Conservation (phyloP, 2,329 filamentous ascomycete species). For the Fusarium irregulare region DNA sequence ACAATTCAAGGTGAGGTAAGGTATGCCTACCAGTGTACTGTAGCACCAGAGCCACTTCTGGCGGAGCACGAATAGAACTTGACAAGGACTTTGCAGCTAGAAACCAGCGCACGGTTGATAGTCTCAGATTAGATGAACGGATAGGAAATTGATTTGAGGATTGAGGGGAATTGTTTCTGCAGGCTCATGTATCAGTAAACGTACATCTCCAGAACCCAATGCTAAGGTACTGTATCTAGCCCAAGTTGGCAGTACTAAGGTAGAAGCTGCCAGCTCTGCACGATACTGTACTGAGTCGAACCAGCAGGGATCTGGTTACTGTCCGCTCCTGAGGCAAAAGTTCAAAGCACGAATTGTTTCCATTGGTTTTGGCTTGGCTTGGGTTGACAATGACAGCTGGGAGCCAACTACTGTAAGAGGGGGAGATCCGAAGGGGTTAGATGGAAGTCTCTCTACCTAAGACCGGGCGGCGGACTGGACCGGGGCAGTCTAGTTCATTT, state of each 20-base stretch:
- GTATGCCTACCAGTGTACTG: slow-evolving; percentile 5
- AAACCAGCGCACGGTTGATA: slow-evolving; percentile 15
- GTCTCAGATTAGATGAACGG: slow-evolving; percentile 6
- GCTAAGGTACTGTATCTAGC: background rate
- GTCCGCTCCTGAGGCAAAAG: slow-evolving; percentile 18
- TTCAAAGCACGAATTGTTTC: slow-evolving; percentile 10
- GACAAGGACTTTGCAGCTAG: background rate
- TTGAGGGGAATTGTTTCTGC: background rate
- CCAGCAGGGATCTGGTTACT: slow-evolving; percentile 19
- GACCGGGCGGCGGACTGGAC: slow-evolving; percentile 33
- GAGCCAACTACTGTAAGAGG: slow-evolving; percentile 13
- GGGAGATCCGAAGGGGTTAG: slow-evolving; percentile 19
- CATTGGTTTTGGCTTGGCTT: slow-evolving; percentile 2
- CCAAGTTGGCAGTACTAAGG: slow-evolving; percentile 1
- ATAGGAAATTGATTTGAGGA: background rate
- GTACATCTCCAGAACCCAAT: background rate
- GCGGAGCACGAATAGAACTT: slow-evolving; percentile 23
- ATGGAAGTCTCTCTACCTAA: slow-evolving; percentile 14
- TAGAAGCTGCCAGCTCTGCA: slow-evolving; percentile 22
- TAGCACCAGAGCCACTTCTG: slow-evolving; percentile 34
- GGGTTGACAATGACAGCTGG: slow-evolving; percentile 18
- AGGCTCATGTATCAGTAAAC: background rate
- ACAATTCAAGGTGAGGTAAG: background rate
- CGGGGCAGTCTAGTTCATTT: slow-evolving; percentile 9
- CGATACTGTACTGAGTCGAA: slow-evolving; percentile 27